A percentile compares a stretch with the other conserved stretches of the same genome.
phyloP scores from a whole-genome alignment of 306 rosid genomes.

The Herpetospermum pedunculosum region DNA sequence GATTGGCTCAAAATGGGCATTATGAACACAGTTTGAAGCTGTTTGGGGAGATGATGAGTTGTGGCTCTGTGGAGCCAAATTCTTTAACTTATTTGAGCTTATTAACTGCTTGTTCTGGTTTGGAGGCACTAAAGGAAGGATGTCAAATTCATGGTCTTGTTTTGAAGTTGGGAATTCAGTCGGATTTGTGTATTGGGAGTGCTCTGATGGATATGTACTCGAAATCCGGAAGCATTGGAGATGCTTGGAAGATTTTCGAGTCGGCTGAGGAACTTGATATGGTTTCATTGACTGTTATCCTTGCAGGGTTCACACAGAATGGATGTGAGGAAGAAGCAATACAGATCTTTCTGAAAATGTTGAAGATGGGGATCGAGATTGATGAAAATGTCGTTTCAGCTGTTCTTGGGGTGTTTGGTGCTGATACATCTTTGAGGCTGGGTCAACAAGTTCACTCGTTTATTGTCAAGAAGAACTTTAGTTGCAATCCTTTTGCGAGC shows the following conservation, averaged over 20 bases:
- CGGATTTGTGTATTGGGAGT: conserved; percentile 65
- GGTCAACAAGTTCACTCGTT: conserved; percentile 70
- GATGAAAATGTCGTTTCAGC: conserved; percentile 69
- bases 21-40: conserved; percentile 38
- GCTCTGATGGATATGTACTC: conserved; percentile 89
- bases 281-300: conserved; percentile 77
- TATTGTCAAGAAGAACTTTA: conserved; percentile 45
- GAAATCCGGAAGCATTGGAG: conserved; percentile 59
- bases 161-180: conserved; percentile 66
- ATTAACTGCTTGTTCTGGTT: conserved; percentile 74
- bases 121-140: conserved; percentile 58
- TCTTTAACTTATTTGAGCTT: conserved; percentile 65
- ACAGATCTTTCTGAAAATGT: conserved; percentile 54
- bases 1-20: conserved; percentile 51
- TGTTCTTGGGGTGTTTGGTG: conserved; percentile 72
- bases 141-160: conserved; percentile 65
- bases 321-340: conserved; percentile 81
- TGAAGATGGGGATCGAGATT: conserved; percentile 44
- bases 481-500: conserved; percentile 43
- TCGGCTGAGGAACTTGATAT: conserved; percentile 60
- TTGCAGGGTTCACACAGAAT: conserved; percentile 75
- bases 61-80: conserved; percentile 54
- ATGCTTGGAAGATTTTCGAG: conserved; percentile 61
- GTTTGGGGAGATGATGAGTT: conserved; percentile 48
- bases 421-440: conserved; percentile 55